Evolutionary conservation across 129 eudicot genomes (phyloP).

Genomic region (Helianthus annuus): DNA sequence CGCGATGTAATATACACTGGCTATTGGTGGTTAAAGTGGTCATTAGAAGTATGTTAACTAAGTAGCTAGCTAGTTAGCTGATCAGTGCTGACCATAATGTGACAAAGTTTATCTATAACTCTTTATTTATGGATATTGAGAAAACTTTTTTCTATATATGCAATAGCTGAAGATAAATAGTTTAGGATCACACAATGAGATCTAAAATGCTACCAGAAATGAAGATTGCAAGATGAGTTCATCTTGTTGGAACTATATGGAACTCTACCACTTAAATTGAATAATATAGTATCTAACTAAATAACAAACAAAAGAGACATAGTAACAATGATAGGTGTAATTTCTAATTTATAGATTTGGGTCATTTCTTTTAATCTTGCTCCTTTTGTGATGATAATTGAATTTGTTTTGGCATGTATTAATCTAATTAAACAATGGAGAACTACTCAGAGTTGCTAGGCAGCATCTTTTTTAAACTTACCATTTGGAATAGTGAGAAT

Average conservation of each 20-base stretch:
- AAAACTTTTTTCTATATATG: neutral
- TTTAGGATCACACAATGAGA: neutral
- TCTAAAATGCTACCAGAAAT: neutral
- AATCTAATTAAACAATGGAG: too few relatives aligned
- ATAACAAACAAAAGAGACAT: too few relatives aligned
- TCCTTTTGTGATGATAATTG: too few relatives aligned
- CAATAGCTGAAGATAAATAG: neutral
- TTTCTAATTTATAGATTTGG: too few relatives aligned
- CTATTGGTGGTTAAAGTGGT: constrained; percentile 2
- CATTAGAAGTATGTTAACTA: constrained; percentile 11
- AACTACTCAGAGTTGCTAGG: too few relatives aligned
- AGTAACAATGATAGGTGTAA: too few relatives aligned
- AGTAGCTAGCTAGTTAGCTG: neutral
- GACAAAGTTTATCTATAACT: constrained; percentile 12
- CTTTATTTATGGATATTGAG: neutral
- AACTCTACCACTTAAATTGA: too few relatives aligned
- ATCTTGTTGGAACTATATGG: neutral
- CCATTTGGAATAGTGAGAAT: too few relatives aligned
- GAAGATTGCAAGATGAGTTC: neutral
- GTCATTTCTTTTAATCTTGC: too few relatives aligned
- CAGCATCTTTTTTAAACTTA: too few relatives aligned
- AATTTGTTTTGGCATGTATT: too few relatives aligned
- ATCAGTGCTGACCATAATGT: constrained; percentile 6
- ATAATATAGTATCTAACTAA: too few relatives aligned
- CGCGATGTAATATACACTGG: neutral